Conservation (phyloP, 768 basidiomycete genomes). For the Coprinellus aureogranulatus region DNA sequence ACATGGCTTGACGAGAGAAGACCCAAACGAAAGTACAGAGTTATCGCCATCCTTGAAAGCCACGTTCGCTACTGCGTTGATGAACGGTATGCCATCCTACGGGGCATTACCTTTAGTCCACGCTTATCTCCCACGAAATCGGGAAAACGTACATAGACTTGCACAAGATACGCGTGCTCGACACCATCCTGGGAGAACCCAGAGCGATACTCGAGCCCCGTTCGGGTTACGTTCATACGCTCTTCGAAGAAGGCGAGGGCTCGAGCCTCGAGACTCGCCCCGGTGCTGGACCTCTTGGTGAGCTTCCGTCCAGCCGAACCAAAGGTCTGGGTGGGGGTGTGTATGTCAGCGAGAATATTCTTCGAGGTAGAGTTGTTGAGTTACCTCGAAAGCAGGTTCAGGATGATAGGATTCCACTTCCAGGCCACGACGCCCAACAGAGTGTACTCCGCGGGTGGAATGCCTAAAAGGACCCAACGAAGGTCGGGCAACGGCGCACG, state of each 20-base stretch:
- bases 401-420: conserved; percentile 25
- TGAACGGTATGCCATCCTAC: conserved; percentile 31
- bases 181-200: neutral
- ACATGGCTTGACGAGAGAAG: conserved; percentile 27
- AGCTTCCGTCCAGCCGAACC: neutral
- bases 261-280: neutral
- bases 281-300: neutral
- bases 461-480: neutral
- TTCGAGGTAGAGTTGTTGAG: neutral
- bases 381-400: conserved; percentile 21
- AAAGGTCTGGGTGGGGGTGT: neutral
- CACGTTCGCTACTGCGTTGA: conserved; percentile 36
- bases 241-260: neutral
- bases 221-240: neutral
- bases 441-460: neutral
- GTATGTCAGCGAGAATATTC: neutral
- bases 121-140: neutral
- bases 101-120: neutral
- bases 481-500: neutral
- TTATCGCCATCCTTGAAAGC: conserved; percentile 26
- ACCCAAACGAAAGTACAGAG: conserved; percentile 29
- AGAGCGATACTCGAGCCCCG: neutral
- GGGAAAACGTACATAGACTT: conserved; percentile 1
- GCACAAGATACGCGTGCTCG: conserved; percentile 7
- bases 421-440: conserved; percentile 3